Conservation (phyloP, 441 rosid genomes). For the Kokia cookei region DNA sequence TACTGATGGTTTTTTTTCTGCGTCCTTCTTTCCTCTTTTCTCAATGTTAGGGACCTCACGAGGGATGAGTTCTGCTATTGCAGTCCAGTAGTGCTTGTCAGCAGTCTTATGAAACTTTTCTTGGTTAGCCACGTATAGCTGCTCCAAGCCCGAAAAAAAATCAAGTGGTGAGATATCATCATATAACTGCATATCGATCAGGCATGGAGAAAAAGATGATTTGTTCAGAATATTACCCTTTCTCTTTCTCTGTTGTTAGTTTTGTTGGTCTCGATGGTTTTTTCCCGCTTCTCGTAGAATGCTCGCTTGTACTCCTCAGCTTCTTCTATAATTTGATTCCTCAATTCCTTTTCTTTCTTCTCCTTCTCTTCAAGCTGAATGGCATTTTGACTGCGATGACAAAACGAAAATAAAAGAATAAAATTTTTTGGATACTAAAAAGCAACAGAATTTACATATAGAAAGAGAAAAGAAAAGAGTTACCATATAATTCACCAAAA, state of each 20-base stretch:
- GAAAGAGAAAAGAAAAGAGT: background rate
- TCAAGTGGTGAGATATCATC: background rate
- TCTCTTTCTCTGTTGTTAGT: slow-evolving; percentile 60
- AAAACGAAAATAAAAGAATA: background rate
- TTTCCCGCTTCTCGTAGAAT: slow-evolving; percentile 66
- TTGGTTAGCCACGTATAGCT: slow-evolving; percentile 61
- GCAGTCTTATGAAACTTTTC: slow-evolving; percentile 77
- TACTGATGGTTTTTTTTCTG: slow-evolving; percentile 35
- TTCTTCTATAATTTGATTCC: slow-evolving; percentile 59
- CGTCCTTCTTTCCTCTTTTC: slow-evolving; percentile 50
- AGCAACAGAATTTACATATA: background rate
- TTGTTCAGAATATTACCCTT: slow-evolving; percentile 31
- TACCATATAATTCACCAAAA: background rate
- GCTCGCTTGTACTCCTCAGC: slow-evolving; percentile 51
- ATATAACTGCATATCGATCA: background rate
- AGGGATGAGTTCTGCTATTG: slow-evolving; percentile 71
- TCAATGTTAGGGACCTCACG: slow-evolving; percentile 63
- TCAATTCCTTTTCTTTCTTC: slow-evolving; percentile 69
- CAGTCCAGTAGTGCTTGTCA: slow-evolving; percentile 74
- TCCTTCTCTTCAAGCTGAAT: slow-evolving; percentile 75
- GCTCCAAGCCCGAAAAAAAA: slow-evolving; percentile 13
- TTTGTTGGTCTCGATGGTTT: slow-evolving; percentile 59
- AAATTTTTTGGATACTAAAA: background rate
- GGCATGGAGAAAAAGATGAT: background rate
- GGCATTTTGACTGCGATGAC: slow-evolving; percentile 54